These are phyloP conservation scores for Daldinia loculata DNA, from an alignment of 495 filamentous ascomycete genomes.

Conservation along the genomic window DNA sequence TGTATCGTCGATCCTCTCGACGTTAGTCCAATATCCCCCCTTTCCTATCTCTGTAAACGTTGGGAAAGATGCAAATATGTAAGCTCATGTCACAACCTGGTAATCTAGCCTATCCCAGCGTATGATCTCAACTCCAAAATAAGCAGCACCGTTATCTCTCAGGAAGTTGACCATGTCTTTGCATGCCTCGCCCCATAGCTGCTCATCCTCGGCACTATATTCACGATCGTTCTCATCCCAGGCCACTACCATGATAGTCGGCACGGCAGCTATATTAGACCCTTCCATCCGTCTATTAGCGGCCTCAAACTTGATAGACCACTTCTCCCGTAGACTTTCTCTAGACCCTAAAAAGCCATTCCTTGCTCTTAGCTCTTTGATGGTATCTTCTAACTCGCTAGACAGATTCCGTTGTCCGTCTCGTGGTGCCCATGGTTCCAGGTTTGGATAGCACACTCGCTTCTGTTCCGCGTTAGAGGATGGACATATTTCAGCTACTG, in stretches of 20 bases:
- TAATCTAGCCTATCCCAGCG: conserved; percentile 31
- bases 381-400: conserved; percentile 10
- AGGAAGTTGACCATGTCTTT: conserved; percentile 19
- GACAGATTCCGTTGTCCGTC: conserved; percentile 23
- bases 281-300: conserved; percentile 14
- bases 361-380: conserved; percentile 17
- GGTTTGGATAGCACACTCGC: conserved; percentile 23
- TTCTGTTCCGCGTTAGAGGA: conserved; percentile 18
- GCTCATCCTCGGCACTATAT: conserved; percentile 22
- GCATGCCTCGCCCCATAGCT: conserved; percentile 18
- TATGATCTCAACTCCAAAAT: conserved; percentile 30
- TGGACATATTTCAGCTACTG: conserved; percentile 4
- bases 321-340: conserved; percentile 9
- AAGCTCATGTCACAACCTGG: conserved; percentile 25
- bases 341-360: conserved; percentile 4
- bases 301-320: conserved; percentile 26
- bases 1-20: background rate
- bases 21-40: background rate
- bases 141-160: conserved; percentile 13
- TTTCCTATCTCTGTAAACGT: background rate
- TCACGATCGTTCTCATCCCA: conserved; percentile 25
- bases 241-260: conserved; percentile 28
- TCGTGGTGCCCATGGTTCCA: conserved; percentile 17
- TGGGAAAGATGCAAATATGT: background rate
- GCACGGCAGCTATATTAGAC: conserved; percentile 9